Conservation (phyloP, 495 filamentous ascomycete species). For the Penicillium cosmopolitanum region DNA sequence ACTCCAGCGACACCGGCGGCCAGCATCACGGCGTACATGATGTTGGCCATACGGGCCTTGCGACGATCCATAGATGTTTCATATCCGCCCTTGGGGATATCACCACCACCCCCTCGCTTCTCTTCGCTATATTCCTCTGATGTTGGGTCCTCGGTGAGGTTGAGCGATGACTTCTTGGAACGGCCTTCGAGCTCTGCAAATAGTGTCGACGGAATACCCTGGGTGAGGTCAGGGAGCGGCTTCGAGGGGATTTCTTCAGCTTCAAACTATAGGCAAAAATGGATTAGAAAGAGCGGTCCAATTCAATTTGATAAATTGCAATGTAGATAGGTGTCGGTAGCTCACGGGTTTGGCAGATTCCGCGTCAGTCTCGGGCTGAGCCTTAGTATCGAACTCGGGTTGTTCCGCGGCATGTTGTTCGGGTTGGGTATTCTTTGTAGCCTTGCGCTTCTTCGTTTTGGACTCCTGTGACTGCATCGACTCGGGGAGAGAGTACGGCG, state of each 20-base stretch:
- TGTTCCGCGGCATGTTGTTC: constrained; percentile 45
- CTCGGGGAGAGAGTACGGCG: constrained; percentile 49
- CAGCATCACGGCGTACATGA: constrained; percentile 61
- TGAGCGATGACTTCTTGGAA: constrained; percentile 52
- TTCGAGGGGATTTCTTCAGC: constrained; percentile 37
- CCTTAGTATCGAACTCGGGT: constrained; percentile 47
- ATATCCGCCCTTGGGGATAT: constrained; percentile 82
- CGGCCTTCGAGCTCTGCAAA: constrained; percentile 67
- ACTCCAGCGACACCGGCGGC: constrained; percentile 54
- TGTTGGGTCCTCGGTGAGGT: constrained; percentile 61
- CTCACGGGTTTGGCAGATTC: constrained; percentile 19
- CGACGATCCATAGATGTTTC: constrained; percentile 86
- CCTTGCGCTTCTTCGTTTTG: constrained; percentile 21
- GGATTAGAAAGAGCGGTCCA: constrained; percentile 20
- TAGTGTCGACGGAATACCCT: constrained; percentile 89
- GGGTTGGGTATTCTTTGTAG: constrained; percentile 24
- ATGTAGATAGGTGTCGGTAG: constrained; percentile 2
- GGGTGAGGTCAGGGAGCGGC: constrained; percentile 83
- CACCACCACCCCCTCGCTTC: constrained; percentile 45
- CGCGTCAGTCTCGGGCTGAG: constrained; percentile 39
- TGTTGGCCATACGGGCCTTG: constrained; percentile 69
- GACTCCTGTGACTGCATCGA: constrained; percentile 35
- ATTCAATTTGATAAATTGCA: not conserved
- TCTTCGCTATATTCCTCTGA: constrained; percentile 51
- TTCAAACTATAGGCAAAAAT: constrained; percentile 31